Conservation (phyloP, 1,284 basidiomycete genomes). For the Anthracocystis setariae region DNA sequence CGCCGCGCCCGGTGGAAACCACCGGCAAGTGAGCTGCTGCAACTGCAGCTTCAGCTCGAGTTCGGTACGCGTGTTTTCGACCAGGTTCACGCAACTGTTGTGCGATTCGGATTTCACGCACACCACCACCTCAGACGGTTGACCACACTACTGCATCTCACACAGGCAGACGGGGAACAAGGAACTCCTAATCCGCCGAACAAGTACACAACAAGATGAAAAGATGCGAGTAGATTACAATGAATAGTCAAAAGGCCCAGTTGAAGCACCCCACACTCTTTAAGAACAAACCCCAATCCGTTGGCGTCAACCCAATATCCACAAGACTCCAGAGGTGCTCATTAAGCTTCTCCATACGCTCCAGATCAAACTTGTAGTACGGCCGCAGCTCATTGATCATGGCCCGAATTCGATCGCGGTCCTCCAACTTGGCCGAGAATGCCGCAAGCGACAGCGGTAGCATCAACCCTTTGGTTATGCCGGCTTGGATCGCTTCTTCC, state of each 20-base stretch:
- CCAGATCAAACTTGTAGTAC: conserved; percentile 49
- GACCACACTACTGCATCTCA: background rate
- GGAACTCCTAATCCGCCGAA: no score
- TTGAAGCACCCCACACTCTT: conserved; percentile 51
- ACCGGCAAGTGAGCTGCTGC: background rate
- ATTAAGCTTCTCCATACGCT: conserved; percentile 39
- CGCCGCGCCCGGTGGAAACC: background rate
- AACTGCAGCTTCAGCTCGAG: background rate
- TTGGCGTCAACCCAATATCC: conserved; percentile 37
- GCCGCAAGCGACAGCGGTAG: conserved; percentile 42
- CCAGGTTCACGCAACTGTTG: conserved; percentile 7
- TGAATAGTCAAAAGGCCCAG: conserved; percentile 30
- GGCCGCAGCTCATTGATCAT: conserved; percentile 44
- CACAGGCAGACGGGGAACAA: no score
- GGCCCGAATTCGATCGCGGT: conserved; percentile 31
- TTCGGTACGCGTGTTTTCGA: background rate
- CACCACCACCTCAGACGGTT: background rate
- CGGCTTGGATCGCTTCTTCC: conserved; percentile 40
- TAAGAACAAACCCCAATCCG: conserved; percentile 40
- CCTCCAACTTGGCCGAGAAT: conserved; percentile 25
- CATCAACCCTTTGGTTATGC: conserved; percentile 22
- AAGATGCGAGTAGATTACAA: background rate
- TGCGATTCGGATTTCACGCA: conserved; percentile 7
- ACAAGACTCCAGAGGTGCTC: conserved; percentile 47
- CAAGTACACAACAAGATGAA: background rate